phyloP scores from a whole-genome alignment of 2,329 filamentous ascomycete species.

The Chaetomiaceae sp. region DNA sequence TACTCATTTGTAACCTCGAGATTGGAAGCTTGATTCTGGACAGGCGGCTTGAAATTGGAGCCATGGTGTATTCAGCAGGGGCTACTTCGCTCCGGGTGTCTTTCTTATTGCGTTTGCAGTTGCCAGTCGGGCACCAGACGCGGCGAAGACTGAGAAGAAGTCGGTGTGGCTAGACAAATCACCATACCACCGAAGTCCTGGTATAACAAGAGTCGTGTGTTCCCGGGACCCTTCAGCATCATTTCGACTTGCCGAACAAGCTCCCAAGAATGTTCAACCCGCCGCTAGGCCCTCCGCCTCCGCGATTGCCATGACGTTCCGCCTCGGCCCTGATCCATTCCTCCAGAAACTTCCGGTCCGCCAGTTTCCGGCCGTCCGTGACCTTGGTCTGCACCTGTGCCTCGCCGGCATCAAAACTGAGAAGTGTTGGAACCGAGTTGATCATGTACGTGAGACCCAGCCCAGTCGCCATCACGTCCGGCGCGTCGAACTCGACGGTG shows the following conservation, averaged over 20 bases:
- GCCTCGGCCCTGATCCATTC: constrained; percentile 37
- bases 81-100: too few relatives aligned
- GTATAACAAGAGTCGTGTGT: too few relatives aligned
- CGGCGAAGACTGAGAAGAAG: too few relatives aligned
- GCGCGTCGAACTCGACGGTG: constrained; percentile 51
- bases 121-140: too few relatives aligned
- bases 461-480: constrained; percentile 46
- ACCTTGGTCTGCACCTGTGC: constrained; percentile 44
- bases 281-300: constrained; percentile 28
- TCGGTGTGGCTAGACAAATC: too few relatives aligned
- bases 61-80: too few relatives aligned
- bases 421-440: constrained; percentile 49
- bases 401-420: constrained; percentile 52
- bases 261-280: constrained; percentile 32
- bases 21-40: too few relatives aligned
- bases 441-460: constrained; percentile 53
- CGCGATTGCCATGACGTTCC: constrained; percentile 36
- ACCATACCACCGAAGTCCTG: too few relatives aligned
- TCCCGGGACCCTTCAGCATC: too few relatives aligned
- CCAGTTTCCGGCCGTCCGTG: constrained; percentile 42
- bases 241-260: constrained; percentile 32
- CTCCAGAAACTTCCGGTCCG: constrained; percentile 43
- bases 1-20: too few relatives aligned
- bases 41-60: too few relatives aligned
- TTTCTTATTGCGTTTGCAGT: too few relatives aligned